Base-by-base conservation (phyloP, 2,329 filamentous ascomycete species). In the Bipolaris cookei region DNA sequence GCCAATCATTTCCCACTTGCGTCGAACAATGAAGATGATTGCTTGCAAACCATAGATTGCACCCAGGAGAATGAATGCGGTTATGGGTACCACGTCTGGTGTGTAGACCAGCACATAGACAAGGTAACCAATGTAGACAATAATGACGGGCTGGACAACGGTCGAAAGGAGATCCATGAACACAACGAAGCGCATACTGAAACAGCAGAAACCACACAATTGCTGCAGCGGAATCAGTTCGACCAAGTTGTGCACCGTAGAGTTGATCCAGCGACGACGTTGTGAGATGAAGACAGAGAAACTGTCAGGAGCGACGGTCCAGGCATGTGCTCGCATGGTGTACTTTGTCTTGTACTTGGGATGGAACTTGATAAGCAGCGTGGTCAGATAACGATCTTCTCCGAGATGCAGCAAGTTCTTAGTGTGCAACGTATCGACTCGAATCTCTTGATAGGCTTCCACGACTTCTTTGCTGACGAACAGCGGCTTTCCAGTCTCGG, bases 1-100 rank as follows among this genome's bases (percentile, higher is more conserved):
- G 34, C 94, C 95, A 67, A 99, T 90, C 94, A 98, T 98, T 77
- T 99, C 94, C 95, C 95, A 99, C 81, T 97, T 97, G 71, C 94
- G 90, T 56, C 92, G 90, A 54, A 97, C 73, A 70, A 98, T 97
- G 82, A 99, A 99, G 76, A 99, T 97, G 73, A 98, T 88, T 41
- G 91, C 94, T 72, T 99, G 95, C 13, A 99, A 81, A 86, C 95
- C 95, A 76, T 98, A 99, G 69, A 99, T 95, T n/a, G 90, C 94
- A 70, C 86, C 95, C 8, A 99, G 85, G 46, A 99, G 83, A 72
- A 99, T 86, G 75, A 99, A 96, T 0, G 95, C 89, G 0, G 90
- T 96, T 55, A 94, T 78, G 0, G 94, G 94, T 6, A 98, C 83
- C 5, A 89, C 81, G 2, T 81, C 84, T 0, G 86, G 79, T 50